A percentile compares a stretch with the other conserved stretches of the same genome.
Conservation (phyloP, 2,329 filamentous ascomycete genomes). For the Trichoderma polysporum region DNA sequence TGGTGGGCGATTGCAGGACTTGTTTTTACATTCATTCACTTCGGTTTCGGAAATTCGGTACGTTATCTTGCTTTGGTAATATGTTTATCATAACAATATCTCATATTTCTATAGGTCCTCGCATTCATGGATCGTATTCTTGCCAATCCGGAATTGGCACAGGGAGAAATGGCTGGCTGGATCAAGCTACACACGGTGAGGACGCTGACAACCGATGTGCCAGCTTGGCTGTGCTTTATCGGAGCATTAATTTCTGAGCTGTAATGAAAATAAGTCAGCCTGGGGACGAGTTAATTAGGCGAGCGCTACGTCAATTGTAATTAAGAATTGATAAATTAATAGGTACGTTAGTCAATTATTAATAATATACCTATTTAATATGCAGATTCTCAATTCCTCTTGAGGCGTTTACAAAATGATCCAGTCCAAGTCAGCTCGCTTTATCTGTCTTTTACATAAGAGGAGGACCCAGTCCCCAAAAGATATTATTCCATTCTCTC, state of each 20-base stretch:
- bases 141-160: constrained; percentile 13
- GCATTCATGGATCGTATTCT: constrained; percentile 13
- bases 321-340: background rate
- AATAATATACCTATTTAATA: background rate
- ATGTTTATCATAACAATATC: background rate
- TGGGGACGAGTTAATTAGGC: no score
- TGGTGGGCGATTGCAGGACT: constrained; percentile 14
- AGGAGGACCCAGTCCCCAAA: constrained; percentile 36
- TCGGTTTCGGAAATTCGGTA: constrained; percentile 17
- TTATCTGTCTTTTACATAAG: constrained; percentile 28
- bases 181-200: constrained; percentile 14
- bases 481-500: constrained; percentile 36
- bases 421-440: background rate
- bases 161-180: constrained; percentile 19
- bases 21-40: constrained; percentile 16
- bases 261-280: background rate
- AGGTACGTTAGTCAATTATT: background rate
- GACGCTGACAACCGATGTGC: constrained; percentile 19
- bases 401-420: no score
- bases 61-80: background rate
- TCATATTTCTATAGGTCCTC: constrained; percentile 2
- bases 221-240: constrained; percentile 18
- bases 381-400: background rate
- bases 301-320: no score
- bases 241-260: constrained; percentile 4